Percentiles rank a stretch among this genome's conserved stretches.
phyloP scores from a whole-genome alignment of 257 asterid species.

The Fraxinus quadrangulata region DNA sequence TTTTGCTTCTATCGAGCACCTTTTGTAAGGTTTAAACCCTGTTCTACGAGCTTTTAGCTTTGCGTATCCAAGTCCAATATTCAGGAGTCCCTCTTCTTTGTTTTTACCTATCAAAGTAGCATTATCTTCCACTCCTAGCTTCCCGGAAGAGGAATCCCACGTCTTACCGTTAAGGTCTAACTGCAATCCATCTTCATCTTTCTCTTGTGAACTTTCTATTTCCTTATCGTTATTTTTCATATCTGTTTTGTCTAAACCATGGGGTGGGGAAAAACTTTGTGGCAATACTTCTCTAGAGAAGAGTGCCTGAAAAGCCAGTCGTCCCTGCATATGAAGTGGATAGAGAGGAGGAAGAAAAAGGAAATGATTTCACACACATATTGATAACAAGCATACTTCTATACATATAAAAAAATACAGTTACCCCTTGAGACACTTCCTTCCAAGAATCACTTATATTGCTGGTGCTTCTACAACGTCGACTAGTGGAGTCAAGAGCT shows the following conservation, averaged over 20 bases:
- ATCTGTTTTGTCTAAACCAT: constrained; percentile 44
- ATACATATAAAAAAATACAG: constrained; percentile 6
- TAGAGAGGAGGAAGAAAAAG: constrained; percentile 16
- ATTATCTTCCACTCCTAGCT: constrained; percentile 33
- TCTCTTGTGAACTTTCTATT: constrained; percentile 31
- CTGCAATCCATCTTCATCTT: constrained; percentile 33
- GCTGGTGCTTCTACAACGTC: constrained; percentile 66
- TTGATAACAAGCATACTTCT: background rate
- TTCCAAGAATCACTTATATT: constrained; percentile 71
- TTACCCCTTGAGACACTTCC: constrained; percentile 94
- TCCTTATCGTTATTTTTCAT: constrained; percentile 29
- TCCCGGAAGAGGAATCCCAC: constrained; percentile 29
- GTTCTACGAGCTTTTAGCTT: constrained; percentile 60
- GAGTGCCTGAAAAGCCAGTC: constrained; percentile 85
- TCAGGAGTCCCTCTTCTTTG: constrained; percentile 45
- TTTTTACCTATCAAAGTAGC: constrained; percentile 36
- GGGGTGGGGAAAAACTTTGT: constrained; percentile 82
- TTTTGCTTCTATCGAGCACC: constrained; percentile 86
- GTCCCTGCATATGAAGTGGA: constrained; percentile 61
- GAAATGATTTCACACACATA: constrained; percentile 16
- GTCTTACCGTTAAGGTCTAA: constrained; percentile 47
- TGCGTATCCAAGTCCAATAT: constrained; percentile 44
- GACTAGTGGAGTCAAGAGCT: constrained; percentile 49
- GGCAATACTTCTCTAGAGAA: constrained; percentile 84
- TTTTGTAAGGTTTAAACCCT: constrained; percentile 95